phyloP scores from a whole-genome alignment of 169 alveolate genomes.

The Plasmodium relictum region DNA sequence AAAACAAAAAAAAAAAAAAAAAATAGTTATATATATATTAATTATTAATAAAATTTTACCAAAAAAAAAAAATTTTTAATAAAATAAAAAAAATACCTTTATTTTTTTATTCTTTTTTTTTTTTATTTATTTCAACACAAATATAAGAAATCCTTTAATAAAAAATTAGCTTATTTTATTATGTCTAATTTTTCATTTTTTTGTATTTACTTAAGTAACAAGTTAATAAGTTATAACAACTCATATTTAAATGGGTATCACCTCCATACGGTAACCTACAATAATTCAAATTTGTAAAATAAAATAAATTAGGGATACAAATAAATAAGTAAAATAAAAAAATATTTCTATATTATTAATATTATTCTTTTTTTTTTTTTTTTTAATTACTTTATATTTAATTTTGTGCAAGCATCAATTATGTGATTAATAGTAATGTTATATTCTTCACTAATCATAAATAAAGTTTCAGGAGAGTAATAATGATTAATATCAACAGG shows the following conservation, averaged over 20 bases:
- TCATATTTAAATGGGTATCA: conserved; percentile 59
- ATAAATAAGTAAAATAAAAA: background rate
- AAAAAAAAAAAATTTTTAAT: background rate
- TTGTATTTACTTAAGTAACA: conserved; percentile 7
- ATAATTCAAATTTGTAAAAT: too few relatives aligned
- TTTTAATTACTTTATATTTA: conserved; percentile 6
- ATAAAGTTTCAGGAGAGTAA: conserved; percentile 65
- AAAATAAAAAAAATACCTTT: background rate
- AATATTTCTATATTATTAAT: background rate
- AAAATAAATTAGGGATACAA: background rate
- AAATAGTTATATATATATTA: too few relatives aligned
- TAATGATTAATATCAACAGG: conserved; percentile 66
- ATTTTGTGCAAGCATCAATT: conserved; percentile 45
- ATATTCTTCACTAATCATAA: conserved; percentile 71
- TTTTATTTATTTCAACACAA: too few relatives aligned
- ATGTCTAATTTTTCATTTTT: background rate
- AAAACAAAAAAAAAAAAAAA: too few relatives aligned
- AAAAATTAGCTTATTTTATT: background rate
- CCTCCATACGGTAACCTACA: conserved; percentile 53
- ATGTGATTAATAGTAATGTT: conserved; percentile 32
- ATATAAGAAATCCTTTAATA: too few relatives aligned
- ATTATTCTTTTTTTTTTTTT: background rate
- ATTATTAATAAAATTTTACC: background rate
- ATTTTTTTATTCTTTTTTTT: too few relatives aligned
- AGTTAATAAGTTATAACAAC: conserved; percentile 46